A percentile compares a stretch with the other conserved stretches of the same genome.
Evolutionary conservation across 257 asterid species (phyloP).

Genomic region (Schizonepeta tenuifolia): DNA sequence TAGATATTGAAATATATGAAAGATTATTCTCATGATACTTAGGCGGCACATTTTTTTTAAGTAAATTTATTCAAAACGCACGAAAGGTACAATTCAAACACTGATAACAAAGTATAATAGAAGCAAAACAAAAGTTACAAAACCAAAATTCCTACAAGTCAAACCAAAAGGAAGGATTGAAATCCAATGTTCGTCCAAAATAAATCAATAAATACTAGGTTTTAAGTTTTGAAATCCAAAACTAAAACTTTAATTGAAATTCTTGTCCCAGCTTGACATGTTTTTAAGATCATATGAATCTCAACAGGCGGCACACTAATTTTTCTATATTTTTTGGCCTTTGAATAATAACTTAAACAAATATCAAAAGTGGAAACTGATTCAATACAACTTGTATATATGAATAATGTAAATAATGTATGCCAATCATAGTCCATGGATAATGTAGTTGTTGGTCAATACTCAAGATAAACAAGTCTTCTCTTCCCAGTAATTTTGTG

Average conservation of each 20-base stretch:
- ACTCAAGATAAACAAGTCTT: background rate
- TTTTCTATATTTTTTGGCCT: background rate
- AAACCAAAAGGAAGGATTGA: too few species aligned
- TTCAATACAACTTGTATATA: background rate
- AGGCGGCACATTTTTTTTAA: slow-evolving; percentile 40
- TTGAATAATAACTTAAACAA: background rate
- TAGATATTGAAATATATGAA: slow-evolving; percentile 29
- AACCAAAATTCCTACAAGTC: too few species aligned
- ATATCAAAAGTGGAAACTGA: background rate
- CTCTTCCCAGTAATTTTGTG: background rate
- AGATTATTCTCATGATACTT: slow-evolving; percentile 35
- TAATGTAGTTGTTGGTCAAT: slow-evolving; percentile 8
- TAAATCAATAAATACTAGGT: too few species aligned
- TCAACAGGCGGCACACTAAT: slow-evolving; percentile 39
- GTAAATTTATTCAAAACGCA: too few species aligned
- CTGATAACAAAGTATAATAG: too few species aligned
- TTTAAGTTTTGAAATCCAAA: too few species aligned
- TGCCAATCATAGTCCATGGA: slow-evolving; percentile 26
- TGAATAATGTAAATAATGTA: background rate
- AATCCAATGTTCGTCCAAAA: too few species aligned
- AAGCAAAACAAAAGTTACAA: too few species aligned
- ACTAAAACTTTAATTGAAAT: too few species aligned
- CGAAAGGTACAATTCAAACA: too few species aligned
- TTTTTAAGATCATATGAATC: too few species aligned
- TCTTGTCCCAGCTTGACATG: too few species aligned